A percentile compares a stretch with the other conserved stretches of the same genome.
Conservation (phyloP, 1,284 basidiomycete genomes). For the Marasmius tenuissimus region DNA sequence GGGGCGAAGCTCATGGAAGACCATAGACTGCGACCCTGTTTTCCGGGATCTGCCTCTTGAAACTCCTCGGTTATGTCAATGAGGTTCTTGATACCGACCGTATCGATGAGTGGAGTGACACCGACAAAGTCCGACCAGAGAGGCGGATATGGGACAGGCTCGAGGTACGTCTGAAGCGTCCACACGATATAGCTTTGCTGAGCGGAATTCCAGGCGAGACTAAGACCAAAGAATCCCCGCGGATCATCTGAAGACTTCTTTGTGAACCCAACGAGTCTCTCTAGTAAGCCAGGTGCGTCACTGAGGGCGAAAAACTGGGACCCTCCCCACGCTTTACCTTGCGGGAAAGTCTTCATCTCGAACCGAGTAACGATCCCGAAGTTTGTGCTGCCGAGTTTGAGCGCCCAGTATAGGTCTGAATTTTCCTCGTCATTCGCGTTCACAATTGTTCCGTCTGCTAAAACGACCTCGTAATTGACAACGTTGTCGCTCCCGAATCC, state of each 20-base stretch:
- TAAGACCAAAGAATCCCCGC: conserved; percentile 16
- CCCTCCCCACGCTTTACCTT: conserved; percentile 20
- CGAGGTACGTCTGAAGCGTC: conserved; percentile 20
- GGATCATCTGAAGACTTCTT: conserved; percentile 16
- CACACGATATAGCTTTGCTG: conserved; percentile 19
- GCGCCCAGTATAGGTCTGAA: conserved; percentile 20
- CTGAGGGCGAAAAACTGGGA: conserved; percentile 16
- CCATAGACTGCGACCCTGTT: conserved; percentile 16
- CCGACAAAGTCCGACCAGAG: conserved; percentile 17
- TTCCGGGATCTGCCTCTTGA: conserved; percentile 15
- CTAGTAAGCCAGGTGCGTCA: conserved; percentile 12
- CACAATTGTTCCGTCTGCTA: conserved; percentile 18
- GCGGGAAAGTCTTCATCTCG: conserved; percentile 19
- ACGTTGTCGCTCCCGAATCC: conserved; percentile 23
- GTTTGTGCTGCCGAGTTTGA: conserved; percentile 23
- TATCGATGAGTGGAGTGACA: conserved; percentile 14
- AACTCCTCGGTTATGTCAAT: conserved; percentile 20
- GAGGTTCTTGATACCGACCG: conserved; percentile 19
- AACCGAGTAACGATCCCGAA: conserved; percentile 24
- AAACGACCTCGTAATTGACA: conserved; percentile 22
- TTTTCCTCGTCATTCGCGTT: conserved; percentile 16
- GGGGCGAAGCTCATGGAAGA: conserved; percentile 19
- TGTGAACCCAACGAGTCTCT: conserved; percentile 18
- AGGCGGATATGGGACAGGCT: conserved; percentile 17
- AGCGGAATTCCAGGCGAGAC: conserved; percentile 15